Percentiles rank a stretch among this genome's conserved stretches.
Conservation (phyloP, 345 rosid species). For the Bruguiera parviflora region DNA sequence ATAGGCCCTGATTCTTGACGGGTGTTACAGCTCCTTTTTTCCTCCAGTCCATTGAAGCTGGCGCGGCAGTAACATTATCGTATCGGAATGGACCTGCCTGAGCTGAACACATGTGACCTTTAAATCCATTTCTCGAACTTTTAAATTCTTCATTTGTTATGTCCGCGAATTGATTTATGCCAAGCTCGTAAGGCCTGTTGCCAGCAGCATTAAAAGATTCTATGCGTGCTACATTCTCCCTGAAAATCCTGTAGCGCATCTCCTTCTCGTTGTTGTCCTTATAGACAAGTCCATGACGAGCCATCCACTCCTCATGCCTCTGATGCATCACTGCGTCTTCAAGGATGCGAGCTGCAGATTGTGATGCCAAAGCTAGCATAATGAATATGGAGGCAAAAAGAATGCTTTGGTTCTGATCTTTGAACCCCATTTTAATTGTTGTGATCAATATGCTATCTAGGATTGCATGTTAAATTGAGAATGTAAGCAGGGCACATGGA, state of each 20-base stretch:
- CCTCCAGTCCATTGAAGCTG: conserved; percentile 37
- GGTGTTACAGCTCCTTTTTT: conserved; percentile 27
- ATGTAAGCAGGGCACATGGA: too few species aligned
- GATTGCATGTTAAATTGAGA: too few species aligned
- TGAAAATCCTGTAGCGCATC: not conserved
- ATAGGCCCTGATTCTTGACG: conserved; percentile 29
- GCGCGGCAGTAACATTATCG: conserved; percentile 27
- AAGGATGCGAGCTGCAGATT: not conserved
- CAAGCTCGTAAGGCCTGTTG: conserved; percentile 15
- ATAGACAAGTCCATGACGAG: not conserved
- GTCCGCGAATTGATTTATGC: conserved; percentile 17
- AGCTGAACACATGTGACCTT: not conserved
- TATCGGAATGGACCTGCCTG: conserved; percentile 18
- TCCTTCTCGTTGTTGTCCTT: not conserved
- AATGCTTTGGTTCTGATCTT: not conserved
- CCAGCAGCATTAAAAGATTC: conserved; percentile 31
- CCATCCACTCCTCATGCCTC: conserved; percentile 1
- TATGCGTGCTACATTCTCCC: conserved; percentile 3
- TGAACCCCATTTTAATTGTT: not conserved
- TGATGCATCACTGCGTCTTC: not conserved
- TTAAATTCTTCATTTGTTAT: conserved; percentile 21
- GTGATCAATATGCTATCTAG: too few species aligned
- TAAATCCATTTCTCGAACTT: not conserved
- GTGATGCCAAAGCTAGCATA: not conserved
- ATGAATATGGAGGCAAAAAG: not conserved